These are phyloP conservation scores for Fusarium stilboides DNA, from an alignment of 2,329 filamentous ascomycete genomes.

Conservation along the genomic window DNA sequence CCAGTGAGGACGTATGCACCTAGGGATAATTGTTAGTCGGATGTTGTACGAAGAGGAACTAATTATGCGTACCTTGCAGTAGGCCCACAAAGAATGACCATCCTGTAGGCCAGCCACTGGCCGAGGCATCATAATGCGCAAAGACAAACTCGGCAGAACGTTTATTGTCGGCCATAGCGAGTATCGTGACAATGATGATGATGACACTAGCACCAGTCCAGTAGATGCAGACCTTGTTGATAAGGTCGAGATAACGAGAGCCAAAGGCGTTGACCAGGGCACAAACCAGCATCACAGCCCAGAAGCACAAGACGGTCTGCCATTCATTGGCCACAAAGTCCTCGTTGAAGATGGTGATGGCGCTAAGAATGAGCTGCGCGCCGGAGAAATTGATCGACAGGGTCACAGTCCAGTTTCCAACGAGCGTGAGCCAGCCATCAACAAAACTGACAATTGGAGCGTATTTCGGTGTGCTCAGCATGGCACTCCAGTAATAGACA, in stretches of 20 bases:
- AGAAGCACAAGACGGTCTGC: slow-evolving; percentile 84
- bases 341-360: slow-evolving; percentile 76
- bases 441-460: slow-evolving; percentile 77
- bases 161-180: slow-evolving; percentile 75
- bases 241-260: slow-evolving; percentile 70
- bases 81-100: slow-evolving; percentile 71
- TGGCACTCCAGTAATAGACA: slow-evolving; percentile 82
- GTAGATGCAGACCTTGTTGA: slow-evolving; percentile 80
- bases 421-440: slow-evolving; percentile 81
- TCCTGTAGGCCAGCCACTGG: slow-evolving; percentile 77
- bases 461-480: slow-evolving; percentile 73
- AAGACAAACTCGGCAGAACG: slow-evolving; percentile 78
- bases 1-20: slow-evolving; percentile 61
- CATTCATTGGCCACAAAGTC: slow-evolving; percentile 72
- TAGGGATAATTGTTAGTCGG: slow-evolving; percentile 37
- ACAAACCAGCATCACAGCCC: slow-evolving; percentile 74
- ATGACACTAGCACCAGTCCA: slow-evolving; percentile 80
- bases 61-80: slow-evolving; percentile 63
- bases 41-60: background rate
- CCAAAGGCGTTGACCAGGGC: slow-evolving; percentile 78
- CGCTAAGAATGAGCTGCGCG: slow-evolving; percentile 76
- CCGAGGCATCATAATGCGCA: slow-evolving; percentile 76
- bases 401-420: slow-evolving; percentile 79
- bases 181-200: slow-evolving; percentile 78
- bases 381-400: slow-evolving; percentile 81